Conservation (phyloP, 1,284 basidiomycete species). For the Trametes pubescens region DNA sequence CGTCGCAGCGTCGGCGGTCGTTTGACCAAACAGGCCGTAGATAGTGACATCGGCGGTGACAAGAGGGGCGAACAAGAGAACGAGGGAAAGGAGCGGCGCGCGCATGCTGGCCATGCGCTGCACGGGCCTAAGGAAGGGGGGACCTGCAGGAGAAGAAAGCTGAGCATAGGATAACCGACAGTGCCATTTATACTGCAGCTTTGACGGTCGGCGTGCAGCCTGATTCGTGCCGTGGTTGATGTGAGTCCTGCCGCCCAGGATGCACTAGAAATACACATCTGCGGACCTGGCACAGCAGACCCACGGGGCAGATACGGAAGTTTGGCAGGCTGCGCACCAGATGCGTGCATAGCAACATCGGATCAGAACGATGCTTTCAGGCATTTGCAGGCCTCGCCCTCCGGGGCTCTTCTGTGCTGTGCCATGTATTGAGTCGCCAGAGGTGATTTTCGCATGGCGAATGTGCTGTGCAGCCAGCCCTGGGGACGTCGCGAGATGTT, state of each 20-base stretch:
- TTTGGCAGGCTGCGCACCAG: background rate
- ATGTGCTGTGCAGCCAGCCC: too few species aligned
- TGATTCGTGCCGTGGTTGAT: conserved; percentile 4
- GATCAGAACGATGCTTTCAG: background rate
- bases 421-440: too few species aligned
- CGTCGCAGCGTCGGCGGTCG: conserved; percentile 23
- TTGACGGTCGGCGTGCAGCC: background rate
- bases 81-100: conserved; percentile 26
- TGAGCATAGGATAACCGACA: background rate
- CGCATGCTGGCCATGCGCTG: conserved; percentile 15
- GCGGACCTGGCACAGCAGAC: background rate
- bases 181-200: conserved; percentile 4
- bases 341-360: conserved; percentile 16
- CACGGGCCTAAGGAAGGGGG: conserved; percentile 13
- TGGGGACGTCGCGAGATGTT: too few species aligned
- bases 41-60: conserved; percentile 24
- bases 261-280: conserved; percentile 3
- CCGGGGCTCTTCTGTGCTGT: background rate
- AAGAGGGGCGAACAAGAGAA: conserved; percentile 21
- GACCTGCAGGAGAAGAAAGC: conserved; percentile 7
- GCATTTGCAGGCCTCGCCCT: background rate
- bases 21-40: conserved; percentile 30
- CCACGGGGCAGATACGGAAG: background rate
- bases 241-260: background rate
- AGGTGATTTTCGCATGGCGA: too few species aligned